phyloP scores from a whole-genome alignment of 176 grass and related monocot genomes.

The Carex myosuroides region DNA sequence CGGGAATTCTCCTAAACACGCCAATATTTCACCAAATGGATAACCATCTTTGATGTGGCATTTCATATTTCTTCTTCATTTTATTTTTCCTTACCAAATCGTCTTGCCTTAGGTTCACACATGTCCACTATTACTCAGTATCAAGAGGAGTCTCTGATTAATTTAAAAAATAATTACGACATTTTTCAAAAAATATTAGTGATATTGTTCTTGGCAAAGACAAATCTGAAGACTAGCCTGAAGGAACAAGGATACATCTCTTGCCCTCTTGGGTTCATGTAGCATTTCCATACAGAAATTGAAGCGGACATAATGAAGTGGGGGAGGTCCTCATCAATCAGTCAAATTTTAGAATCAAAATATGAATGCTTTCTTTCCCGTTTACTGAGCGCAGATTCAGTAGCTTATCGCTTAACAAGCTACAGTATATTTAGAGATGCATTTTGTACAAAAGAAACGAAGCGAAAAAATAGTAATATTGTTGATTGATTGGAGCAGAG shows the following conservation, averaged over 20 bases:
- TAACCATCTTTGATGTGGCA: neutral
- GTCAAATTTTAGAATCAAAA: constrained; percentile 15
- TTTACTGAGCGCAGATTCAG: constrained; percentile 10
- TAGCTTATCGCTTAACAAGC: neutral
- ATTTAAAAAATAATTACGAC: neutral
- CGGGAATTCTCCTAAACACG: neutral
- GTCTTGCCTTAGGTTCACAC: neutral
- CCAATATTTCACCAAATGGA: neutral
- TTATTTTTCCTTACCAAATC: neutral
- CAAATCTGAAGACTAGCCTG: neutral
- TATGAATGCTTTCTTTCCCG: constrained; percentile 14
- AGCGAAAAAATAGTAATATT: neutral
- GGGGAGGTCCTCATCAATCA: constrained; percentile 18
- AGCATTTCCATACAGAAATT: neutral
- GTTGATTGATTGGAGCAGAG: constrained; percentile 4
- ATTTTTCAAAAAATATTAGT: neutral
- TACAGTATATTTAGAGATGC: constrained; percentile 1
- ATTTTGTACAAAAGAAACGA: constrained; percentile 1
- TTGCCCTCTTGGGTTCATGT: neutral
- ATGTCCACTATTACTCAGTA: neutral
- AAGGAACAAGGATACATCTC: neutral
- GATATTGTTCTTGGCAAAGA: neutral
- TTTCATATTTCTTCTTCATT: neutral
- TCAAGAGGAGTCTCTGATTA: neutral
- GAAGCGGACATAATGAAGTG: constrained; percentile 16